Conservation (phyloP, 495 filamentous ascomycete genomes). For the Opeltia flavorubescens region DNA sequence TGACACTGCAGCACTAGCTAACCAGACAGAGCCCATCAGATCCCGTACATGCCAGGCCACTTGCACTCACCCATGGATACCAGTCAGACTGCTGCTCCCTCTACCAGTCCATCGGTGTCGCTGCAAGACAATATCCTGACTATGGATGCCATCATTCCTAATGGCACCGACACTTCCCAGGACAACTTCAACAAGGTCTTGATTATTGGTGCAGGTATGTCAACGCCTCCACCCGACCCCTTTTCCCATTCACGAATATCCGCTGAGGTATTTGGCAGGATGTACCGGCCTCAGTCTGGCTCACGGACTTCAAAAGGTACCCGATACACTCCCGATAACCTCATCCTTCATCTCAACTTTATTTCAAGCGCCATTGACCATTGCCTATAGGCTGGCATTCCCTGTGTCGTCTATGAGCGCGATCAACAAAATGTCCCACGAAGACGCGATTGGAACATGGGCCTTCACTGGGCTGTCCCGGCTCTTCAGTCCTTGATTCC, state of each 20-base stretch:
- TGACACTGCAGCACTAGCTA: not conserved
- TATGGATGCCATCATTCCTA: not conserved
- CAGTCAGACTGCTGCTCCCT: not conserved
- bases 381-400: slow-evolving; percentile 28
- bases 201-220: not conserved
- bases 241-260: not conserved
- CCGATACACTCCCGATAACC: no score
- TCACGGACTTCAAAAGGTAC: slow-evolving; percentile 1
- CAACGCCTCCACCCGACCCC: not conserved
- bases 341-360: not conserved
- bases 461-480: slow-evolving; percentile 31
- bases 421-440: slow-evolving; percentile 17
- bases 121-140: not conserved
- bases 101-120: not conserved
- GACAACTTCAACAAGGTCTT: not conserved
- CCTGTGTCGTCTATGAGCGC: slow-evolving; percentile 29
- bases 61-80: no score
- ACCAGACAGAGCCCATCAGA: no score
- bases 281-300: not conserved
- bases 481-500: slow-evolving; percentile 23
- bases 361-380: no score
- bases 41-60: no score
- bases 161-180: not conserved
- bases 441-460: slow-evolving; percentile 36
- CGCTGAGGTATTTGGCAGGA: not conserved